Evolutionary conservation across 805 yeast genomes (phyloP), one percentile per base, ranked within the genome.

Genomic region (Naumovozyma dairenensis): DNA sequence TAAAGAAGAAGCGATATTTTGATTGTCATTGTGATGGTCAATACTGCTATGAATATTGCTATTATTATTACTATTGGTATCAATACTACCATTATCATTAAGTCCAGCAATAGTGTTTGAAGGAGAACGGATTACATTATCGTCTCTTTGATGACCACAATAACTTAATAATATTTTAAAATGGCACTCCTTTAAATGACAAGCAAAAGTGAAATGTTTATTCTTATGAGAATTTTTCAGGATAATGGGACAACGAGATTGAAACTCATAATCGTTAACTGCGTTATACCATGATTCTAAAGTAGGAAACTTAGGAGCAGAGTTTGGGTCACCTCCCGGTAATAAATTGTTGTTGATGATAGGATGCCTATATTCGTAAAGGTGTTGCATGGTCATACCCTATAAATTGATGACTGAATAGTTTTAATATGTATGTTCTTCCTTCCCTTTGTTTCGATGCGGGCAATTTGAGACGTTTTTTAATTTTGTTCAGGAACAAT

Each of bases 201-300:
- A 57, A 25, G 62, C 62, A 41, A 52, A 57, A 29, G 62, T 57
- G 41, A 53, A 57, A 42, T 57, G 62, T 31, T 52, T 57, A 35
- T 54, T 54, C 27, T 51, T 47, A 32, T 57, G 62, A 8, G 60
- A 55, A 37, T 57, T 57, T 39, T 57, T 57, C 43, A 57, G 37
- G 19, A 57, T 57, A 18, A 55, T 52, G 2, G 62, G 62, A 27
- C 59, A 54, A 12, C 60, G 32, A 4, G 60, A 52, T 34, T 57
- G 58, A 32, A 51, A 55, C 36, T 57, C 62, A 29, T 57, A 57
- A 29, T 57, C 60, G 31, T 55, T 53, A 24, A 57, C 51, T 21
- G 51, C 59, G 29, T 53, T 46, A 32, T 57, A 53, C 59, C 60
- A 57, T 15, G 51, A 46, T 16, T 51, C 53, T 28, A 57, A 35